These are phyloP conservation scores for Echeveria elegans DNA, from an alignment of 164 flowering plant genomes.

Conservation along the genomic window DNA sequence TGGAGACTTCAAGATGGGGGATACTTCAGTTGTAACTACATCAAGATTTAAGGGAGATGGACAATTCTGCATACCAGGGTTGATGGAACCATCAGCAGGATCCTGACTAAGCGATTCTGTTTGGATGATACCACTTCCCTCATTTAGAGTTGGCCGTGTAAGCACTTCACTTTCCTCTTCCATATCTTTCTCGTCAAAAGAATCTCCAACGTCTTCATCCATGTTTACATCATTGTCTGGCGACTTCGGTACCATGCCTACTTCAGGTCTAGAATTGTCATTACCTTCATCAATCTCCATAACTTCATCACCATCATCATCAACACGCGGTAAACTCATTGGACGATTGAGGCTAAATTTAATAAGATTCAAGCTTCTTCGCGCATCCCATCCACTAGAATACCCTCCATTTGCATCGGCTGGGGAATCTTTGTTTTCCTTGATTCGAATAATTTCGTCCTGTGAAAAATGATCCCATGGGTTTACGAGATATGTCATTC, in stretches of 20 bases:
- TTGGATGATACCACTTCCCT: too few species aligned
- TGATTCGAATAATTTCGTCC: constrained; percentile 85
- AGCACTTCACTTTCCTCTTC: neutral
- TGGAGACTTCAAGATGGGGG: constrained; percentile 61
- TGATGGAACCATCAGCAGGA: constrained; percentile 24
- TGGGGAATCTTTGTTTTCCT: constrained; percentile 40
- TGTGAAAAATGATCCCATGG: constrained; percentile 14
- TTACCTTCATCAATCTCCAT: constrained; percentile 75
- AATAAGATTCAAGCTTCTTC: constrained; percentile 77
- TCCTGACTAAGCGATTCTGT: neutral
- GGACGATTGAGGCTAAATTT: constrained; percentile 73
- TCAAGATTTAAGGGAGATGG: constrained; percentile 26
- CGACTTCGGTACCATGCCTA: constrained; percentile 12
- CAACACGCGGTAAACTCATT: constrained; percentile 45
- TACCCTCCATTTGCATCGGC: constrained; percentile 37
- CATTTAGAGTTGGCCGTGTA: neutral
- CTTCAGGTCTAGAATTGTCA: neutral
- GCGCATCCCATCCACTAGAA: constrained; percentile 80
- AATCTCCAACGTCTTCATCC: constrained; percentile 44
- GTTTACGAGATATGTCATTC: neutral
- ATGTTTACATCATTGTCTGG: constrained; percentile 57
- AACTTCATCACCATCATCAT: constrained; percentile 85
- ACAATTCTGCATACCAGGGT: constrained; percentile 12
- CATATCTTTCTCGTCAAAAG: constrained; percentile 17
- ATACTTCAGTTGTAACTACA: constrained; percentile 30